These are phyloP conservation scores for Penicillium samsonianum DNA, from an alignment of 495 filamentous ascomycete genomes.

Conservation along the genomic window DNA sequence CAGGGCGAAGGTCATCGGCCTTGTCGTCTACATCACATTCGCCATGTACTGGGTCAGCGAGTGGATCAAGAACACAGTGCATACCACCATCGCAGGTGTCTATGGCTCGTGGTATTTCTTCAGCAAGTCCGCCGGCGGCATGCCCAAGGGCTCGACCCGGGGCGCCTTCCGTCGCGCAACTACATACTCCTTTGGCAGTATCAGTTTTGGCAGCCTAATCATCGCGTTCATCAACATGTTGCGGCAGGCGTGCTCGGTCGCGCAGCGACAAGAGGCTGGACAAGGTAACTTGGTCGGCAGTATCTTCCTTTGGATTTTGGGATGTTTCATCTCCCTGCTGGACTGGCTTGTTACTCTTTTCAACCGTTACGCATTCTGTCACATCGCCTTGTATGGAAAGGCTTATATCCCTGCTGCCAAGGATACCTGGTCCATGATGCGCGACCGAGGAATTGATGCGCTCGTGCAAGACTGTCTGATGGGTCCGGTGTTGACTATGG, in stretches of 20 bases:
- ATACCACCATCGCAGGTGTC: slow-evolving; percentile 82
- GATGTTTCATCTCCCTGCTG: slow-evolving; percentile 73
- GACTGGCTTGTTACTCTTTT: slow-evolving; percentile 77
- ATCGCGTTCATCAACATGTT: slow-evolving; percentile 87
- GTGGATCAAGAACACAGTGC: slow-evolving; percentile 88
- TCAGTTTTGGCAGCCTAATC: slow-evolving; percentile 79
- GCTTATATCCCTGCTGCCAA: slow-evolving; percentile 82
- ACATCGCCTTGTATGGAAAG: slow-evolving; percentile 91
- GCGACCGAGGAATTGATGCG: slow-evolving; percentile 85
- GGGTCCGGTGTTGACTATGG: slow-evolving; percentile 86
- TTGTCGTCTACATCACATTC: slow-evolving; percentile 85
- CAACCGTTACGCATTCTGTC: slow-evolving; percentile 82
- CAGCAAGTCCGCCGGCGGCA: slow-evolving; percentile 57
- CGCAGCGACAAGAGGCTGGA: slow-evolving; percentile 60
- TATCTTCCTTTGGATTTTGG: slow-evolving; percentile 69
- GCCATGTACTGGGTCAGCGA: slow-evolving; percentile 91
- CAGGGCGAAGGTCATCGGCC: slow-evolving; percentile 72
- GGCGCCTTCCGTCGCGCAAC: slow-evolving; percentile 71
- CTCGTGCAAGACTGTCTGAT: slow-evolving; percentile 89
- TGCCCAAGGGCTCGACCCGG: slow-evolving; percentile 73
- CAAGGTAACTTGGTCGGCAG: slow-evolving; percentile 69
- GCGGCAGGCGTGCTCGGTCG: slow-evolving; percentile 73
- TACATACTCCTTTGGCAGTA: slow-evolving; percentile 90
- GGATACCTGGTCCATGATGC: slow-evolving; percentile 88
- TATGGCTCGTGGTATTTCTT: slow-evolving; percentile 95